Percentiles rank a stretch among this genome's conserved stretches.
These are phyloP conservation scores for Debaryomyces sp. DNA, from an alignment of 1,139 yeast genomes.

Conservation along the genomic window DNA sequence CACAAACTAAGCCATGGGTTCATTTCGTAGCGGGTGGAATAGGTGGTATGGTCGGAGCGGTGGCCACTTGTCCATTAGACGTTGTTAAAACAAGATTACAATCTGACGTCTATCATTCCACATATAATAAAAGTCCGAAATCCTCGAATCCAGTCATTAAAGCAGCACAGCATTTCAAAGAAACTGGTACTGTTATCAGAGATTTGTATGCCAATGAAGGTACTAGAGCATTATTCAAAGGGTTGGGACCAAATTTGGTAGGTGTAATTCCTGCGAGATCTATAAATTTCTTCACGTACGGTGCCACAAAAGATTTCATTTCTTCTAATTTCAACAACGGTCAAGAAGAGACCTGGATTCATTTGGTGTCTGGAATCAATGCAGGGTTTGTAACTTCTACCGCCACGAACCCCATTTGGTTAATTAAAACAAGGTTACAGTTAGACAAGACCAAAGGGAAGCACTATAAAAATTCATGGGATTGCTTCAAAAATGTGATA, in stretches of 20 bases:
- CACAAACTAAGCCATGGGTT: constrained; percentile 77
- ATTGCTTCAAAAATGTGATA: constrained; percentile 73
- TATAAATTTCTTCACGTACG: constrained; percentile 94
- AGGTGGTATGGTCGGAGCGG: constrained; percentile 98
- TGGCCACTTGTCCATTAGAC: constrained; percentile 92
- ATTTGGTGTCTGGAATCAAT: constrained; percentile 81
- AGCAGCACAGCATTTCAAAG: constrained; percentile 73
- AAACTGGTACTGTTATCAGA: constrained; percentile 73
- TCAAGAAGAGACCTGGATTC: constrained; percentile 82
- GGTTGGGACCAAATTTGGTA: constrained; percentile 92
- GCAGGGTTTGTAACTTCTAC: constrained; percentile 97
- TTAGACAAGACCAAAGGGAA: constrained; percentile 72
- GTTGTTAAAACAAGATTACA: constrained; percentile 95
- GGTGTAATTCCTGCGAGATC: constrained; percentile 99
- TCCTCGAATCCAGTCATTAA: constrained; percentile 43
- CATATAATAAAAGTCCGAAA: constrained; percentile 45
- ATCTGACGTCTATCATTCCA: constrained; percentile 67
- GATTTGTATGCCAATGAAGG: constrained; percentile 81
- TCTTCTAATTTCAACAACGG: constrained; percentile 69
- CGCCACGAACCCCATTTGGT: constrained; percentile 99
- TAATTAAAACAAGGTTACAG: constrained; percentile 91
- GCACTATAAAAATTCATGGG: constrained; percentile 81
- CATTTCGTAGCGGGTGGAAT: constrained; percentile 99
- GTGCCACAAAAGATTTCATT: constrained; percentile 79
- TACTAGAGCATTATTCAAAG: constrained; percentile 82